These are phyloP conservation scores for Picochlorum sp. DNA, from an alignment of 139 green algal genomes.

Conservation along the genomic window DNA sequence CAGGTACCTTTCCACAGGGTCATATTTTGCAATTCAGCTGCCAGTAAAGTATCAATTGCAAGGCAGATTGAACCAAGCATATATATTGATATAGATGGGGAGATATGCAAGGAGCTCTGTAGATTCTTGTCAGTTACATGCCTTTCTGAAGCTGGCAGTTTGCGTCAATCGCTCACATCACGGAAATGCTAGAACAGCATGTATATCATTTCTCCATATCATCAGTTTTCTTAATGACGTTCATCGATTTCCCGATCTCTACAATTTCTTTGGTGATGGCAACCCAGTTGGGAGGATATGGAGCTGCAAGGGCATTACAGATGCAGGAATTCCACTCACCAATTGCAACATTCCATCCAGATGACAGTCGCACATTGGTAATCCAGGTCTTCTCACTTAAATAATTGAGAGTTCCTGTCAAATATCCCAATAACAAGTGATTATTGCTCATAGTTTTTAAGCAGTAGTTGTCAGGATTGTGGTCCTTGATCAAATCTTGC, in stretches of 20 bases:
- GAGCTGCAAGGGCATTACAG: neutral
- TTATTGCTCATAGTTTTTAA: neutral
- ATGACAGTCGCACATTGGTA: neutral
- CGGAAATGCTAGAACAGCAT: neutral
- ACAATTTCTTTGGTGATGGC: neutral
- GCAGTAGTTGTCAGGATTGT: neutral
- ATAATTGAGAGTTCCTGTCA: neutral
- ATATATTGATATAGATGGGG: slow-evolving; percentile 55
- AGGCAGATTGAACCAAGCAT: slow-evolving; percentile 73
- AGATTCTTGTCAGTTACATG: slow-evolving; percentile 5
- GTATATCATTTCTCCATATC: neutral
- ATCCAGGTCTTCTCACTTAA: slow-evolving; percentile 3
- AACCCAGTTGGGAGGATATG: neutral
- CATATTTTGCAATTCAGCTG: slow-evolving; percentile 66
- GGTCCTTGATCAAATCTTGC: neutral
- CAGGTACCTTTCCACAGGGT: slow-evolving; percentile 29
- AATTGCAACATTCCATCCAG: neutral
- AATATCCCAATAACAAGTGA: neutral
- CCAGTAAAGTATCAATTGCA: slow-evolving; percentile 71
- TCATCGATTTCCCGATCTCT: neutral
- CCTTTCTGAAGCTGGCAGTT: neutral
- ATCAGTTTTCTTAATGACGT: neutral
- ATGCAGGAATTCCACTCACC: neutral
- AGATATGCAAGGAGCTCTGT: slow-evolving; percentile 30
- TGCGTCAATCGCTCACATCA: too few relatives aligned